phyloP scores from a whole-genome alignment of 2,329 filamentous ascomycete genomes.

The Aureobasidium uvarum region DNA sequence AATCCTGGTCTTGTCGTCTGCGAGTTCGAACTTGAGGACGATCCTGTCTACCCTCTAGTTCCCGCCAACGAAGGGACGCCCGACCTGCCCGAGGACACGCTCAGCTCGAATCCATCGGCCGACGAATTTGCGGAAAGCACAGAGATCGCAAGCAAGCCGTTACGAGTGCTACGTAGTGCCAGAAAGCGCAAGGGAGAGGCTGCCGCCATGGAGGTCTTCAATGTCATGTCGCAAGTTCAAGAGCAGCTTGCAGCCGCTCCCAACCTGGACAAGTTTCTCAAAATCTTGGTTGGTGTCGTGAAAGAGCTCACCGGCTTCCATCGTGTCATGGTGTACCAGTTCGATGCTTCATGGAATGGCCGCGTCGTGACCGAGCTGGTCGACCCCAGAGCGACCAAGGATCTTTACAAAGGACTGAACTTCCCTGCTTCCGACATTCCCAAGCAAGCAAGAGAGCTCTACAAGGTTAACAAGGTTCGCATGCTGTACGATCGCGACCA shows the following conservation, averaged over 20 bases:
- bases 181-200: conserved; percentile 74
- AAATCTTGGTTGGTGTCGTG: conserved; percentile 78
- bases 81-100: conserved; percentile 68
- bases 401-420: conserved; percentile 82
- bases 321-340: conserved; percentile 90
- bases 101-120: conserved; percentile 67
- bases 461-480: conserved; percentile 85
- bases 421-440: conserved; percentile 88
- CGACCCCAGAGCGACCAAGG: conserved; percentile 73
- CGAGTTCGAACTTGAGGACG: conserved; percentile 85
- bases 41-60: conserved; percentile 64
- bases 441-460: conserved; percentile 81
- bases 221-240: conserved; percentile 88
- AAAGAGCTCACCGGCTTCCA: conserved; percentile 91
- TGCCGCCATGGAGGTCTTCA: conserved; percentile 84
- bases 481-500: conserved; percentile 82
- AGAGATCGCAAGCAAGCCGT: conserved; percentile 68
- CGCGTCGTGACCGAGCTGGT: conserved; percentile 85
- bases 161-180: conserved; percentile 73
- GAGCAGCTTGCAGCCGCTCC: conserved; percentile 75
- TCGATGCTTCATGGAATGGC: conserved; percentile 78
- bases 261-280: conserved; percentile 70
- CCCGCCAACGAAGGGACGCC: conserved; percentile 58
- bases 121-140: conserved; percentile 77
- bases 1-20: conserved; percentile 74